Evolutionary conservation across 495 filamentous ascomycete genomes (phyloP).

Genomic region (Penicillium lividum): DNA sequence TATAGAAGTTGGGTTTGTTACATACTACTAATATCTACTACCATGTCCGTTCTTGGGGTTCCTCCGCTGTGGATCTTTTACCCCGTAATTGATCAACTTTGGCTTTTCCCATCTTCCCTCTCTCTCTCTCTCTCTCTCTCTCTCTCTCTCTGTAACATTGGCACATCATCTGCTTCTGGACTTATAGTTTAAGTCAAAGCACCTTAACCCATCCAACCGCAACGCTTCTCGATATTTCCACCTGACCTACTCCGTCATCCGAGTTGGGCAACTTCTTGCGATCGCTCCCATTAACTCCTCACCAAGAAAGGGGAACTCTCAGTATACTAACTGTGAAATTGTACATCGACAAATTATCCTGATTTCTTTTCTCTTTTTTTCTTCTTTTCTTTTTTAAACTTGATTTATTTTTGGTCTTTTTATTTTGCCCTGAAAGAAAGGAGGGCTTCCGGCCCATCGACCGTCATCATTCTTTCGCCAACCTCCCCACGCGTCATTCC

Average conservation of each 20-base stretch:
- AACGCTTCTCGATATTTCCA: neutral
- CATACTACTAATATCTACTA: too few species aligned
- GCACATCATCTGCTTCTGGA: neutral
- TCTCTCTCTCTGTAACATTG: neutral
- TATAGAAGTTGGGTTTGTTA: too few species aligned
- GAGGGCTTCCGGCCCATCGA: constrained; percentile 18
- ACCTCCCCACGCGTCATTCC: constrained; percentile 57
- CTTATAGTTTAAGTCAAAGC: neutral
- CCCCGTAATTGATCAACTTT: too few species aligned
- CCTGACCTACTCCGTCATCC: neutral
- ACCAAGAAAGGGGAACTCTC: neutral
- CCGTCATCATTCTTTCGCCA: constrained; percentile 62
- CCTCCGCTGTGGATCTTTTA: too few species aligned
- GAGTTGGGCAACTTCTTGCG: neutral
- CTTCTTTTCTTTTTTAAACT: too few species aligned
- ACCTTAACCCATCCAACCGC: neutral
- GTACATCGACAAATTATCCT: neutral
- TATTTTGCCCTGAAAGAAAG: neutral
- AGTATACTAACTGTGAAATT: neutral
- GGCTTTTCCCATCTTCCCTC: neutral
- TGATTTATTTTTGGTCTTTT: constrained; percentile 4
- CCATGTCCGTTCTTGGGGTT: too few species aligned
- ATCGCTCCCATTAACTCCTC: neutral
- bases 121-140: neutral
- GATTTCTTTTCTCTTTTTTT: too few species aligned